phyloP scores from a whole-genome alignment of 179 eudicot genomes.

The Gypsophila paniculata region DNA sequence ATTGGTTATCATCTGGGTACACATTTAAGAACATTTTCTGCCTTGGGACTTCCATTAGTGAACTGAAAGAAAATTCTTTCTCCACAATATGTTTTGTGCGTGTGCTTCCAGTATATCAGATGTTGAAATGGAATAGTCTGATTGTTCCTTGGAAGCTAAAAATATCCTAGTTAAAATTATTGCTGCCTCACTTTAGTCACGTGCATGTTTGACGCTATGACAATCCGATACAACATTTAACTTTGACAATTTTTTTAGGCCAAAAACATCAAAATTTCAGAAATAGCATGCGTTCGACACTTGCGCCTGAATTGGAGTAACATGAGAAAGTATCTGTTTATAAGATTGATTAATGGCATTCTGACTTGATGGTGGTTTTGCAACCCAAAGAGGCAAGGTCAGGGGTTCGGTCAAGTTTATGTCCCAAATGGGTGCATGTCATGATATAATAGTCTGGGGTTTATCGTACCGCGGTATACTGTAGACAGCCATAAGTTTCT shows the following conservation, averaged over 20 bases:
- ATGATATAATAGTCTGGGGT: background rate
- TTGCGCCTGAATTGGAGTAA: too few relatives aligned
- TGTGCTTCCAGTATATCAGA: background rate
- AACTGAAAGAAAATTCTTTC: background rate
- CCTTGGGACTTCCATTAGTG: background rate
- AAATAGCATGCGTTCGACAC: too few relatives aligned
- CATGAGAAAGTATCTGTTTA: too few relatives aligned
- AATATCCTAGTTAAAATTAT: background rate
- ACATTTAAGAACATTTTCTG: background rate
- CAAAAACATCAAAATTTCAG: too few relatives aligned
- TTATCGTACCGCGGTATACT: background rate
- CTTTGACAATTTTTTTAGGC: too few relatives aligned
- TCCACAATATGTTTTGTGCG: background rate
- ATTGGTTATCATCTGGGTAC: background rate
- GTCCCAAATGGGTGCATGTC: background rate
- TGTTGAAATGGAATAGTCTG: background rate
- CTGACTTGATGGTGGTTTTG: background rate
- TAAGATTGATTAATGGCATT: too few relatives aligned
- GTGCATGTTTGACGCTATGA: too few relatives aligned
- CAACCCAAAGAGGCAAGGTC: background rate
- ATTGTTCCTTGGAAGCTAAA: background rate
- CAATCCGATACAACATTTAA: too few relatives aligned
- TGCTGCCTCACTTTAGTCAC: background rate
- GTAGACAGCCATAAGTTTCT: background rate
- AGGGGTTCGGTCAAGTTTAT: background rate